Evolutionary conservation across 495 filamentous ascomycete species (phyloP), one percentile per base, ranked within the genome.

Genomic region (Ramalina intermedia): DNA sequence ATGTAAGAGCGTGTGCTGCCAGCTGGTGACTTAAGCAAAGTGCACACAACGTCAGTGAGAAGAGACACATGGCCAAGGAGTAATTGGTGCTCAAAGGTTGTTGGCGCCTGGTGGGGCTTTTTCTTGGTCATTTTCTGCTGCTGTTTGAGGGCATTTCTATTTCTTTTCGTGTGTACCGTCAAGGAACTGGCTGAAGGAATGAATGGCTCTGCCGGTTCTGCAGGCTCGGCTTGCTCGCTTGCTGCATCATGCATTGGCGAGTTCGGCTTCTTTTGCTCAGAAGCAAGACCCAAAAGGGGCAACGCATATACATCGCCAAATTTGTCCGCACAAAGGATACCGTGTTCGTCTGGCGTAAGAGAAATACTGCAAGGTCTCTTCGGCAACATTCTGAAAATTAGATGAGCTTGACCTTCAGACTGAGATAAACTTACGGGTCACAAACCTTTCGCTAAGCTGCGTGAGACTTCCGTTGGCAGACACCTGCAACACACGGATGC

Each of bases 281-380:
- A 37, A 17, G 23, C 37, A 33, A 46, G 42, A 8, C 49, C 48
- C 43, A 88, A 61, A 2, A 96, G 65, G 3, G 91, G 89, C n/a
- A 98, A 62, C 6, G 82, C 72, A 63, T 91, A 96, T 50, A 94
- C 90, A 65, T 98, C 91, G 29, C 91, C 91, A 58, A 94, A 95
- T 60, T 96, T 98, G 65, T 98, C 93, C 29, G 78, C 87, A 48
- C 72, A 79, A 24, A 96, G 63, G 50, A 96, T 85, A 3, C 73
- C 84, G 3, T 65, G 66, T 38, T 79, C 73, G 60, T 87, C 78
- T 20, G 71, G 57, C 1, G 84, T 80, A 41, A 96, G 63, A 42
- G 73, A 66, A 48, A 98, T 62, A 41, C 83, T 75, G 60, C 79
- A 85, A 26, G 85, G 85, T 38, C 88, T 80, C 66, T 96, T 96